Evolutionary conservation across 1,284 basidiomycete species (phyloP), one percentile per base, ranked within the genome.

Genomic region (Chiua sp.): DNA sequence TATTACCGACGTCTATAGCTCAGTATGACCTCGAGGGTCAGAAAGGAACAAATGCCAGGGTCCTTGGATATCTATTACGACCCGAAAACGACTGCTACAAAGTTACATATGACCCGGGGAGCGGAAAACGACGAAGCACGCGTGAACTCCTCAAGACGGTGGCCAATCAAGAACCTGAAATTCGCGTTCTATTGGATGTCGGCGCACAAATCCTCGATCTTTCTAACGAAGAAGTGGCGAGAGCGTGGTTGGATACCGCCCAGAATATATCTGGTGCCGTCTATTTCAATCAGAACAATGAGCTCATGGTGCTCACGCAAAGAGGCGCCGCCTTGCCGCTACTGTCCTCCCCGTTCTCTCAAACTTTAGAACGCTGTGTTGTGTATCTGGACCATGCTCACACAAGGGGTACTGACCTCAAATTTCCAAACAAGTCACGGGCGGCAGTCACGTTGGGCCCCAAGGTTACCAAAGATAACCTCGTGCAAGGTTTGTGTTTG

Each of bases 321-420:
- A 78, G 81, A 56, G 77, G 75, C 0, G 65, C 55, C 5, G 63
- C 69, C 0, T 77, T 81, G 55, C 66, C 68, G 0, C 68, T 86
- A 6, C 52, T 67, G 7, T 74, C 77, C 7, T 86, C 83, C 1
- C 73, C 77, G 0, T 81, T 76, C 65, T 68, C 64, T 16, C 68
- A 77, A 44, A 75, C 75, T 50, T 68, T 84, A 0, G 74, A 77
- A 18, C 69, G 75, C 56, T 82, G 81, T 50, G 59, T 82, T 6
- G 68, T 84, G 3, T 85, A 85, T 62, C 77, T 85, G 0, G 84
- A 85, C 53, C 83, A 85, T 64, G 80, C 80, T 0, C 83, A 85
- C 63, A 85, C 83, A 1, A 70, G 84, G 35, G 83, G 83, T 4
- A 85, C 82, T 0, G 83, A 85, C 65, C 67, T 85, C 23, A 83